These are phyloP conservation scores for Zygoascus meyerae DNA, from an alignment of 1,139 yeast species.

Conservation along the genomic window DNA sequence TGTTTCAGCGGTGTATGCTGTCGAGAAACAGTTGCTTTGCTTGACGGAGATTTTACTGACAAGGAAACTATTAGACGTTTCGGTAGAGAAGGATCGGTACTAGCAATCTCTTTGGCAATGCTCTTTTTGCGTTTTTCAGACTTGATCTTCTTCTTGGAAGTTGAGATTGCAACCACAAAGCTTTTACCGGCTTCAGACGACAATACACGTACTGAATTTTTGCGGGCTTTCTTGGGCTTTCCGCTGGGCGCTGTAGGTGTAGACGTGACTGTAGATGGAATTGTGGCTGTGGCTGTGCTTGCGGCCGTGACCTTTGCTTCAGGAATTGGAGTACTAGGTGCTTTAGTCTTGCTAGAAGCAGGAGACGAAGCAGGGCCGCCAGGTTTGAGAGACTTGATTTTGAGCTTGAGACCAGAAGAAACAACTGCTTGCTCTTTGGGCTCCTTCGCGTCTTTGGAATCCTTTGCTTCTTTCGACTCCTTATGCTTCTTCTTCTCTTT, in stretches of 20 bases:
- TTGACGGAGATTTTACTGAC: too few relatives aligned
- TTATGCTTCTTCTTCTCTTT: slow-evolving; percentile 6
- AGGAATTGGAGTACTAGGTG: background rate
- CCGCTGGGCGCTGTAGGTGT: background rate
- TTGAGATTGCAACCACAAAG: slow-evolving; percentile 4
- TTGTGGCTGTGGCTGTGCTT: background rate
- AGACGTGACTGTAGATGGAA: background rate
- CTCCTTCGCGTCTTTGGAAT: background rate
- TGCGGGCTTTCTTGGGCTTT: background rate
- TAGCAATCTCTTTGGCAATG: too few relatives aligned
- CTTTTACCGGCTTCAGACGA: background rate
- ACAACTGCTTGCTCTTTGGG: slow-evolving; percentile 2
- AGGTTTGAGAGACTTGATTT: slow-evolving; percentile 11
- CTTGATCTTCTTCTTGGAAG: too few relatives aligned
- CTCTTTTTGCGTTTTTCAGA: too few relatives aligned
- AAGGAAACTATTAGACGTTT: too few relatives aligned
- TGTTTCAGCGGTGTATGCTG: background rate
- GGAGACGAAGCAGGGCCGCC: background rate
- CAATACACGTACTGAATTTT: slow-evolving; percentile 1
- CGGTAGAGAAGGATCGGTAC: too few relatives aligned
- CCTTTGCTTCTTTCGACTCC: background rate
- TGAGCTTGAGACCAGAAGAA: slow-evolving; percentile 7
- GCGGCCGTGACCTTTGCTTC: background rate
- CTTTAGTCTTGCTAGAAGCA: background rate
- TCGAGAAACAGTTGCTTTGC: too few relatives aligned